These are phyloP conservation scores for Leccinum rimulosum DNA, from an alignment of 768 basidiomycete species.

Conservation along the genomic window DNA sequence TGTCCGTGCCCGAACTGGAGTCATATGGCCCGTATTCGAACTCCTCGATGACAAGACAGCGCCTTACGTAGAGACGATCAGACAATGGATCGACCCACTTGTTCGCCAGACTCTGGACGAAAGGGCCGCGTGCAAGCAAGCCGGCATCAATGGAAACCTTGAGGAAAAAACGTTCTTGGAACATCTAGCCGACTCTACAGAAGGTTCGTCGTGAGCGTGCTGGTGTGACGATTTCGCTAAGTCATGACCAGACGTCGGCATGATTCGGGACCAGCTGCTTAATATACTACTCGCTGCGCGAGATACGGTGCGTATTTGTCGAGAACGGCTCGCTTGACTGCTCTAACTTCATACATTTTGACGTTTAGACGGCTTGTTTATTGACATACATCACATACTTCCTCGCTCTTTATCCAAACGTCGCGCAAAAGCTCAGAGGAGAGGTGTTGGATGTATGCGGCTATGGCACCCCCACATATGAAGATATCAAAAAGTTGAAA, in stretches of 20 bases:
- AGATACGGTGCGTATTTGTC: slow-evolving; percentile 58
- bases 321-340: not conserved
- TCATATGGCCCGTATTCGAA: slow-evolving; percentile 44
- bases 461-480: slow-evolving; percentile 48
- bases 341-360: not conserved
- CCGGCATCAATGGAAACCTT: slow-evolving; percentile 37
- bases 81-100: slow-evolving; percentile 57
- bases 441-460: slow-evolving; percentile 64
- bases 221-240: slow-evolving; percentile 5
- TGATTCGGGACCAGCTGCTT: slow-evolving; percentile 75
- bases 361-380: slow-evolving; percentile 58
- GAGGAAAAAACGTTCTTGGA: slow-evolving; percentile 64
- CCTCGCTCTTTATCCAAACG: slow-evolving; percentile 61
- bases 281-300: slow-evolving; percentile 75
- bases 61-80: slow-evolving; percentile 35
- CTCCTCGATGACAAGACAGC: slow-evolving; percentile 37
- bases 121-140: slow-evolving; percentile 38
- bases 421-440: slow-evolving; percentile 48
- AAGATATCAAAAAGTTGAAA: slow-evolving; percentile 56
- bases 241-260: slow-evolving; percentile 46
- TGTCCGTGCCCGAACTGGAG: slow-evolving; percentile 34
- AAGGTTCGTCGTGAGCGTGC: slow-evolving; percentile 40
- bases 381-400: slow-evolving; percentile 71
- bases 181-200: slow-evolving; percentile 62
- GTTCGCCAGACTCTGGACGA: slow-evolving; percentile 51